These are phyloP conservation scores for Aquilaria sinensis DNA, from an alignment of 345 rosid species.

Conservation along the genomic window DNA sequence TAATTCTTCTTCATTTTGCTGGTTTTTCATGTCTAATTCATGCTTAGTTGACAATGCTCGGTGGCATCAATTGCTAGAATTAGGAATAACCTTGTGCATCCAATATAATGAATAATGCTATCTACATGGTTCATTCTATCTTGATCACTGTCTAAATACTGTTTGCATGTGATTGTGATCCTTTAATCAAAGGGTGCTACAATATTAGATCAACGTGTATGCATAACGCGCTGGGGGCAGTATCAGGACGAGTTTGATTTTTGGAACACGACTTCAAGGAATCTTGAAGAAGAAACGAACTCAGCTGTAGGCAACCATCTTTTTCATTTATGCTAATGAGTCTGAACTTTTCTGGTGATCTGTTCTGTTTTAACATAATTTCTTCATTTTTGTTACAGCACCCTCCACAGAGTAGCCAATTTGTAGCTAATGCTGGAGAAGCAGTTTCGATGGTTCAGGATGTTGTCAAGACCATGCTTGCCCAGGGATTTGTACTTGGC, in stretches of 20 bases:
- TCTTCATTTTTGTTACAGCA: constrained; percentile 14
- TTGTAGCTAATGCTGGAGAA: constrained; percentile 50
- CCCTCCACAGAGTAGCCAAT: constrained; percentile 28
- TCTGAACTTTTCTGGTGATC: neutral
- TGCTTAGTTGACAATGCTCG: too few species aligned
- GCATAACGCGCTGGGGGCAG: constrained; percentile 76
- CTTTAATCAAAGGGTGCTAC: constrained; percentile 59
- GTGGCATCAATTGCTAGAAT: too few species aligned
- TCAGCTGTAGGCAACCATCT: constrained; percentile 39
- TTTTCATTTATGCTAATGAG: constrained; percentile 1
- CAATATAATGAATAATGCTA: too few species aligned
- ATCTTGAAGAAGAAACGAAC: constrained; percentile 32
- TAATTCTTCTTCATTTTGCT: neutral
- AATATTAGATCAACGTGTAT: constrained; percentile 62
- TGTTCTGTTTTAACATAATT: neutral
- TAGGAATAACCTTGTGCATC: too few species aligned
- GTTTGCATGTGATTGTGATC: constrained; percentile 2
- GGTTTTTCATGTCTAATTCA: neutral
- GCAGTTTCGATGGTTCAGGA: constrained; percentile 66
- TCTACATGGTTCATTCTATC: too few species aligned
- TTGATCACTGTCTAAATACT: neutral
- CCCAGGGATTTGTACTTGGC: constrained; percentile 60
- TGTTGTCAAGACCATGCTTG: constrained; percentile 61
- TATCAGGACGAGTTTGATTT: constrained; percentile 44
- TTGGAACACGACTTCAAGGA: constrained; percentile 38